phyloP scores from a whole-genome alignment of 441 rosid genomes.

The Francoa sonchifolia region DNA sequence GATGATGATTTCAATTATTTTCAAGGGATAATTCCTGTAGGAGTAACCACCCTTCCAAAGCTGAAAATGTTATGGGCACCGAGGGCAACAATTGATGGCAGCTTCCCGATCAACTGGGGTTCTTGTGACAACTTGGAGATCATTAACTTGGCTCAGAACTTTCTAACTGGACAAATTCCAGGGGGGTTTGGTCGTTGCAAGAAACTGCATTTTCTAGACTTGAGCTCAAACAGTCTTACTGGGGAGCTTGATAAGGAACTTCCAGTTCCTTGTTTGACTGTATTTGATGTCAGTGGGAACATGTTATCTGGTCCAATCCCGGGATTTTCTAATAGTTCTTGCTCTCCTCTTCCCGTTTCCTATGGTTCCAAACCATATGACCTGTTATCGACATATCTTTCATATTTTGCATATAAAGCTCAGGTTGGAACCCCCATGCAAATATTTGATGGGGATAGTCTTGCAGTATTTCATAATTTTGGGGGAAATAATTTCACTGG shows the following conservation, averaged over 20 bases:
- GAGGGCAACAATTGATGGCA: conserved; percentile 11
- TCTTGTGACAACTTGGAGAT: conserved; percentile 12
- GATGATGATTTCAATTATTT: too few species aligned
- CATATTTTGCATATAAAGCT: conserved; percentile 23
- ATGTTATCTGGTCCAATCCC: conserved; percentile 15
- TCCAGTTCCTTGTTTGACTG: conserved; percentile 17
- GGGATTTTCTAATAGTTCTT: conserved; percentile 18
- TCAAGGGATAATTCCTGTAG: too few species aligned
- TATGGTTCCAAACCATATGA: conserved; percentile 10
- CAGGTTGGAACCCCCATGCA: conserved; percentile 14
- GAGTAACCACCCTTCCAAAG: too few species aligned
- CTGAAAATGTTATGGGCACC: conserved; percentile 20
- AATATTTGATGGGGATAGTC: conserved; percentile 15
- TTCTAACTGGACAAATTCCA: conserved; percentile 13
- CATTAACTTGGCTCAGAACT: conserved; percentile 14
- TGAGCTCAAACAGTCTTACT: conserved; percentile 16
- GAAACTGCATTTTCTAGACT: conserved; percentile 14
- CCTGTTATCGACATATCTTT: conserved; percentile 26
- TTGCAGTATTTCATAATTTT: conserved; percentile 33
- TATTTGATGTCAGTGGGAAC: conserved; percentile 17
- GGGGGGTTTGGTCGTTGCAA: conserved; percentile 7
- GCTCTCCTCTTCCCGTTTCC: conserved; percentile 18
- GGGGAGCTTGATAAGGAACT: conserved; percentile 12
- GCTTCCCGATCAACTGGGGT: conserved; percentile 11
- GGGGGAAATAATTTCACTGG: conserved; percentile 40